Base-by-base conservation (phyloP, 1,139 yeast genomes). In the Candida tunisiensis region DNA sequence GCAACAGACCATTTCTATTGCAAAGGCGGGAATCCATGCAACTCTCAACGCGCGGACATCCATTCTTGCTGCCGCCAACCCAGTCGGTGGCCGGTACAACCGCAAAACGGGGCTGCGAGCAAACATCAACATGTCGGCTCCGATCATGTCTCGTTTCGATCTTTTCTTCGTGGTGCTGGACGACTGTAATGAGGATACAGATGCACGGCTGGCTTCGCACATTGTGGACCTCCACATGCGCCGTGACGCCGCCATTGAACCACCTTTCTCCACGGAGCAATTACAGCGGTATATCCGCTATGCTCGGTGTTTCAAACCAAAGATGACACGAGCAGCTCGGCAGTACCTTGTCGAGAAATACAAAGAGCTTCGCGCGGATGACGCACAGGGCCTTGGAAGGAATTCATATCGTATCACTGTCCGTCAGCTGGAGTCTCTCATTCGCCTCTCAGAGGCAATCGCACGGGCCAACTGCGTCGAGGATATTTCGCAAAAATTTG, bases 1-100 rank as follows among this genome's bases (percentile, higher is more conserved):
- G 61, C 98, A 88, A 55, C 98, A 88, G 51, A 88, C 98, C 0
- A 88, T 88, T 37, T 83, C 95, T 9, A 88, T 88, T 45, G 95
- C 98, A 15, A 88, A 88, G 51, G 98, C 98, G 1, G 98, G 98
- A 44, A 88, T 88, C 36, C 96, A 88, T 49, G 96, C 98, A 5
- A 88, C 98, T 1, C 58, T 88, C 43, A 88, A 88, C 49, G 98
- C 98, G 2, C 68, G 98, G 46, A 83, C 98, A 0, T 80, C 95
- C 1, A 88, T 88, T 39, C 57, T 88, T 33, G 98, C 98, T 0
- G 96, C 98, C 11, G 98, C 99, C 1, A 88, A 88, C 49, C 99
- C 99, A 10, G 70, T 88, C 30, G 92, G 88, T 17, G 98, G 98
- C 30, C 66, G 98, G 42, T 88, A 88, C 50, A 85, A 88, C 53